Conservation (phyloP, 495 filamentous ascomycete genomes). For the Echria macrotheca region DNA sequence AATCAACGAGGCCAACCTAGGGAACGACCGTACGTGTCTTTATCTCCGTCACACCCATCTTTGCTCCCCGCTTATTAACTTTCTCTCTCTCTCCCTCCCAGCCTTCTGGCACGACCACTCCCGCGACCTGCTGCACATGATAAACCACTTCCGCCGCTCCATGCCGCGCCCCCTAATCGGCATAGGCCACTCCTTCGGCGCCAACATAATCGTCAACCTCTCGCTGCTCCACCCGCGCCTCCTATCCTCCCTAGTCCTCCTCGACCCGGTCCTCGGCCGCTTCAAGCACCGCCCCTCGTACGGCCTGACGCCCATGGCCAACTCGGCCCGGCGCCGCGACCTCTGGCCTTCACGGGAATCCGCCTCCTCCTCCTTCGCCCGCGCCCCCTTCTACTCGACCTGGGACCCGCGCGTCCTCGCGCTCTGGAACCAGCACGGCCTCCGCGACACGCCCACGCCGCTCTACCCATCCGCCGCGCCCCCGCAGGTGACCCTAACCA, state of each 20-base stretch:
- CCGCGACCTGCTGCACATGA: slow-evolving; percentile 79
- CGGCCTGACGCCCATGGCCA: slow-evolving; percentile 23
- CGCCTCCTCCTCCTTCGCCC: slow-evolving; percentile 55
- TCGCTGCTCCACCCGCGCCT: slow-evolving; percentile 79
- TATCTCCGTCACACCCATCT: too few relatives aligned
- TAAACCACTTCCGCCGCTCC: slow-evolving; percentile 74
- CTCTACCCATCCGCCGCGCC: slow-evolving; percentile 43
- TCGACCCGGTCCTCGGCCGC: slow-evolving; percentile 65
- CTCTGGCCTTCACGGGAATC: slow-evolving; percentile 62
- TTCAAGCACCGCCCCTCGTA: slow-evolving; percentile 29
- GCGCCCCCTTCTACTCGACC: slow-evolving; percentile 59
- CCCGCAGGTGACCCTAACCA: slow-evolving; percentile 49
- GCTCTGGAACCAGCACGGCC: slow-evolving; percentile 57
- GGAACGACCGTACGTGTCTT: slow-evolving; percentile 64
- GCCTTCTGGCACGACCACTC: slow-evolving; percentile 82
- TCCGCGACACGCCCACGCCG: slow-evolving; percentile 47
- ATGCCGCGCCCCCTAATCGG: slow-evolving; percentile 90
- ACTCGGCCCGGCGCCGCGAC: slow-evolving; percentile 57
- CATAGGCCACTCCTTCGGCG: slow-evolving; percentile 88
- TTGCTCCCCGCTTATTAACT: too few relatives aligned
- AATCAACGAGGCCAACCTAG: slow-evolving; percentile 66
- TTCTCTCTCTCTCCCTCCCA: slow-evolving; percentile 32
- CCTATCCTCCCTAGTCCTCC: slow-evolving; percentile 65
- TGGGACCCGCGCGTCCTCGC: slow-evolving; percentile 73
- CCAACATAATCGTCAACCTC: slow-evolving; percentile 54